Percentiles rank a stretch among this genome's conserved stretches.
phyloP scores from a whole-genome alignment of 176 grass and related monocot genomes.

The bread wheat (Triticum aestivum) region IWGSC_CS_RefSeq_v2.1 NC_057808.1:484456729-484457228 shows the following conservation, averaged over 20 bases:
- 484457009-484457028: too few species aligned
- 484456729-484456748: too few species aligned
- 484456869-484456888: slow-evolving; percentile 2
- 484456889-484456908: not conserved
- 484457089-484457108: too few species aligned
- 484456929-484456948: not conserved
- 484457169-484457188: slow-evolving; percentile 83
- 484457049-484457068: too few species aligned
- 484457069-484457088: too few species aligned
- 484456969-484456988: too few species aligned
- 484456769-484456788: slow-evolving; percentile 25
- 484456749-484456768: not conserved
- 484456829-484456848: not conserved
- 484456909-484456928: not conserved
- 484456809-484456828: not conserved
- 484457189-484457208: slow-evolving; percentile 78
- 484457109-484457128: too few species aligned
- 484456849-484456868: not conserved
- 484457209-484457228: slow-evolving; percentile 48
- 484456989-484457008: too few species aligned
- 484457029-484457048: too few species aligned
- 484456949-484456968: not conserved
- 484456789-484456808: not conserved
- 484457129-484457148: too few species aligned
- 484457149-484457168: not conserved